Conservation (phyloP, 441 rosid genomes). For the Raphanus hybrid region DNA sequence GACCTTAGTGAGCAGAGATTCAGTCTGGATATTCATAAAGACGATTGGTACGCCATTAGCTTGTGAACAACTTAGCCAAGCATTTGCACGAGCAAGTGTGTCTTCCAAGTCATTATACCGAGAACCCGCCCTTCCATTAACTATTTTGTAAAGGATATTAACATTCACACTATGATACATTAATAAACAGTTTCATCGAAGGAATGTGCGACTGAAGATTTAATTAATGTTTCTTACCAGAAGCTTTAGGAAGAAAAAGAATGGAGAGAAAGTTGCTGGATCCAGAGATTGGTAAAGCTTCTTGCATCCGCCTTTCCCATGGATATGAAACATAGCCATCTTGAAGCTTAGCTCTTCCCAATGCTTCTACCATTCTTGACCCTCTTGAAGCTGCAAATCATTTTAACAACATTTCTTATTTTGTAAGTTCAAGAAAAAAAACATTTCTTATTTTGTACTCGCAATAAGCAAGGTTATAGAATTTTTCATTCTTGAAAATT, state of each 20-base stretch:
- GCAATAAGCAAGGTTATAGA: neutral
- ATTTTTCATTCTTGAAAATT: neutral
- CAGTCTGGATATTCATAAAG: conserved; percentile 90
- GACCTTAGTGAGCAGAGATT: conserved; percentile 94
- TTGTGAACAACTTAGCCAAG: conserved; percentile 87
- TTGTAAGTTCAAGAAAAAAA: too few species aligned
- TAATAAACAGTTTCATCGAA: neutral
- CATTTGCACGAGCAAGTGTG: conserved; percentile 89
- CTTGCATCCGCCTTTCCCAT: conserved; percentile 80
- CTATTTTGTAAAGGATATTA: conserved; percentile 16
- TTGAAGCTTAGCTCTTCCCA: conserved; percentile 69
- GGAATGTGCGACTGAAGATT: neutral
- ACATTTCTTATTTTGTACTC: neutral
- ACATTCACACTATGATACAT: neutral
- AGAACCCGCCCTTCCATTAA: conserved; percentile 69
- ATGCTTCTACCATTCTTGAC: conserved; percentile 78
- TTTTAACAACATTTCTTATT: neutral
- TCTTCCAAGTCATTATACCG: conserved; percentile 90
- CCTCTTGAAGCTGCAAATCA: conserved; percentile 67
- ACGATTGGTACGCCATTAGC: conserved; percentile 79
- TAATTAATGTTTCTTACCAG: conserved; percentile 45
- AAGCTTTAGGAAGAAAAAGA: conserved; percentile 83
- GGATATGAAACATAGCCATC: conserved; percentile 91
- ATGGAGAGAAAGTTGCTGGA: conserved; percentile 87
- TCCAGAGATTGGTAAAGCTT: conserved; percentile 62